phyloP scores from a whole-genome alignment of 371 early-diverging fungal genomes.

The Parasitella parasitica region DNA sequence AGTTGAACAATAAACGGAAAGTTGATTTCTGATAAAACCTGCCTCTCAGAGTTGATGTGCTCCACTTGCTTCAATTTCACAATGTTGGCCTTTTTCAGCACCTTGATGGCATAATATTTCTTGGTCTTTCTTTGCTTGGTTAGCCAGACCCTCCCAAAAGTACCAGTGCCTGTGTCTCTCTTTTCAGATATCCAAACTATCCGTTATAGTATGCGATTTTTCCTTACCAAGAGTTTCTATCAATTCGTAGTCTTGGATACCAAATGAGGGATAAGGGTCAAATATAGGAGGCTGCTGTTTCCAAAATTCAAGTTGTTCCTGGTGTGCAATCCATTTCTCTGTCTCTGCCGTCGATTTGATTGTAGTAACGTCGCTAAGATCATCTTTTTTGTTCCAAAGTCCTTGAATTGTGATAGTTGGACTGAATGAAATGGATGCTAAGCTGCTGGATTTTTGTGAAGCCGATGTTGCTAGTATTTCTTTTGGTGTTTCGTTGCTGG shows the following conservation, averaged over 20 bases:
- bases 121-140: slow-evolving; percentile 31
- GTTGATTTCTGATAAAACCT: slow-evolving; percentile 69
- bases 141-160: slow-evolving; percentile 63
- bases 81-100: slow-evolving; percentile 85
- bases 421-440: slow-evolving; percentile 31
- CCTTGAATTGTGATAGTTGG: slow-evolving; percentile 35
- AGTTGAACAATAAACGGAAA: slow-evolving; percentile 82
- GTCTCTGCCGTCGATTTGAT: slow-evolving; percentile 9
- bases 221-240: slow-evolving; percentile 66
- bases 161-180: slow-evolving; percentile 47
- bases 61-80: slow-evolving; percentile 79
- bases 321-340: slow-evolving; percentile 21
- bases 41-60: slow-evolving; percentile 79
- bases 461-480: not conserved
- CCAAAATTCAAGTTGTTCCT: slow-evolving; percentile 34
- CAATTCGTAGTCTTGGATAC: slow-evolving; percentile 57
- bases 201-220: not conserved
- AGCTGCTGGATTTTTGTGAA: slow-evolving; percentile 13
- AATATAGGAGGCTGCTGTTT: slow-evolving; percentile 39
- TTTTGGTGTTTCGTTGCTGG: slow-evolving; percentile 2
- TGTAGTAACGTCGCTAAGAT: slow-evolving; percentile 17
- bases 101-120: slow-evolving; percentile 94
- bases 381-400: slow-evolving; percentile 27
- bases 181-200: not conserved
- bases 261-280: slow-evolving; percentile 21